Percentiles rank a stretch among this genome's conserved stretches.
These are phyloP conservation scores for Fusarium tanahbumbuense DNA, from an alignment of 2,329 filamentous ascomycete genomes.

Conservation along the genomic window DNA sequence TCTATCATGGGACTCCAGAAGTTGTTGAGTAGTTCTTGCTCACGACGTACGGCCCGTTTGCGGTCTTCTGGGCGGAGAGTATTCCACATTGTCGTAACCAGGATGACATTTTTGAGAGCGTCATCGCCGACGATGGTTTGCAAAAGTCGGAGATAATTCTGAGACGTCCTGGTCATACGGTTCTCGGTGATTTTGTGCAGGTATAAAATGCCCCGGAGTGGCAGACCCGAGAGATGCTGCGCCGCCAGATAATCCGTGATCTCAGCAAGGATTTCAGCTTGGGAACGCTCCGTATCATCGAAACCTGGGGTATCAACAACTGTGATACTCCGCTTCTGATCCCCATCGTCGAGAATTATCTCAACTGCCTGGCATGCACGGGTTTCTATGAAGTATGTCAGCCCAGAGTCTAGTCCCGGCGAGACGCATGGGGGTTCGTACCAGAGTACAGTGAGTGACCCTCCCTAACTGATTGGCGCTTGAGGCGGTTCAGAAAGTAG, in stretches of 20 bases:
- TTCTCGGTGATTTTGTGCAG: neutral
- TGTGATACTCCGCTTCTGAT: neutral
- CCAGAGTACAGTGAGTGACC: neutral
- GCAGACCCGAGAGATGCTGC: neutral
- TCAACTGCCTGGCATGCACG: neutral
- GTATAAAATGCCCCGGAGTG: neutral
- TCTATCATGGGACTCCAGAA: conserved; percentile 1
- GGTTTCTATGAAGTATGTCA: neutral
- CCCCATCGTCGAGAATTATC: neutral
- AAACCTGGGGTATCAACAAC: conserved; percentile 1
- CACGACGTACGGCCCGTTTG: neutral
- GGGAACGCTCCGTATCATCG: neutral
- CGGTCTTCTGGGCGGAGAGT: neutral
- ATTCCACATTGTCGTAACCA: conserved; percentile 5
- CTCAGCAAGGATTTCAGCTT: neutral
- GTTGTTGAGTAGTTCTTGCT: neutral
- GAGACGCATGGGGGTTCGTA: accelerated
- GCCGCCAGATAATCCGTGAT: neutral
- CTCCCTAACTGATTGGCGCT: too few species aligned
- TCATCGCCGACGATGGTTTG: neutral
- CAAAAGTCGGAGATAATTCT: neutral
- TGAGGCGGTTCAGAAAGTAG: neutral
- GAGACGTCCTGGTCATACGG: neutral
- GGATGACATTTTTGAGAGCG: neutral
- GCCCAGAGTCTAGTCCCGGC: accelerated